Evolutionary conservation across 768 basidiomycete genomes (phyloP).

Genomic region (Dentipellis fragilis): DNA sequence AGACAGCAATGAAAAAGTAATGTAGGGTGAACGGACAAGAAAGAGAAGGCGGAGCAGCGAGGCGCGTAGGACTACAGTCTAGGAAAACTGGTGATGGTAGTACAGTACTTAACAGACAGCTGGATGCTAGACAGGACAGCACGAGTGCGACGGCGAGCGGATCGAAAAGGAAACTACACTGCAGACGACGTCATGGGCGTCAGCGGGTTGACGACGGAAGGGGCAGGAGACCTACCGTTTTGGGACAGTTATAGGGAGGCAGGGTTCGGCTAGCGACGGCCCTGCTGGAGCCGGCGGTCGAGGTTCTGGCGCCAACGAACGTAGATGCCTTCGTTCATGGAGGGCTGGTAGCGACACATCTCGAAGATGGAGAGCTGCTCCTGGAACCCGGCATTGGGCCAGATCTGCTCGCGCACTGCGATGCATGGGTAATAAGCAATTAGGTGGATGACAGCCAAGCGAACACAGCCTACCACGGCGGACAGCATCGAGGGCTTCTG

Average conservation of each 20-base stretch:
- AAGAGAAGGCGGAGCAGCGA: too few relatives aligned
- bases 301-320: slow-evolving; percentile 13
- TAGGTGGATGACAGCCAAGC: not conserved
- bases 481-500: slow-evolving; percentile 9
- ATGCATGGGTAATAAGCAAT: not conserved
- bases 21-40: too few relatives aligned
- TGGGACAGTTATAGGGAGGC: not conserved
- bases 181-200: too few relatives aligned
- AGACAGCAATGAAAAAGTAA: too few relatives aligned
- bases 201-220: not conserved
- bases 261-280: not conserved
- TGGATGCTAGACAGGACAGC: too few relatives aligned
- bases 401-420: slow-evolving; percentile 13
- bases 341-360: slow-evolving; percentile 11
- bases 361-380: slow-evolving; percentile 13
- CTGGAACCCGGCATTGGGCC: slow-evolving; percentile 10
- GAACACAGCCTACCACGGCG: slow-evolving; percentile 8
- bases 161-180: not conserved
- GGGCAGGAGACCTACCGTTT: not conserved
- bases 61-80: too few relatives aligned
- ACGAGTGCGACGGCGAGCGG: not conserved
- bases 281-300: not conserved
- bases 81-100: too few relatives aligned
- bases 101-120: too few relatives aligned
- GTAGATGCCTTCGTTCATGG: slow-evolving; percentile 12